Evolutionary conservation across 2,329 filamentous ascomycete species (phyloP), one percentile per base, ranked within the genome.

Genomic region (Calonectria naviculata): DNA sequence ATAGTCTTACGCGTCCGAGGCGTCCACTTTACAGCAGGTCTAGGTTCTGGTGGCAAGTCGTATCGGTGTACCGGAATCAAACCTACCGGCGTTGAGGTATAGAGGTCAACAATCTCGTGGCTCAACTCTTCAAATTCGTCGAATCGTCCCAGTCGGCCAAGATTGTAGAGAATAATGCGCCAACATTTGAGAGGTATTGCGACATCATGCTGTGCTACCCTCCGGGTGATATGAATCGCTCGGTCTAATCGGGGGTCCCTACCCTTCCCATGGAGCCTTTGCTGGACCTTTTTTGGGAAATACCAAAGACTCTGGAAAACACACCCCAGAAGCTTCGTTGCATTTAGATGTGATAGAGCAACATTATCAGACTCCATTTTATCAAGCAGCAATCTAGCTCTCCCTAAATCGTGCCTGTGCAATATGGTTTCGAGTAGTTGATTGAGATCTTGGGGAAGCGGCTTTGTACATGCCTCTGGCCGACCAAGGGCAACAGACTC

Each of bases 91-190:
- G 70, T 76, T 67, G 75, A 76, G 28, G 75, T 73, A 73, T 87
- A 85, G 46, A 85, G 71, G 21, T 84, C 77, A 12, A 86, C 80
- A 58, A 89, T 76, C 54, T 87, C 83, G 17, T 86, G 72, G 15
- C 83, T 83, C 3, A 89, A 70, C 42, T 81, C 81, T 62, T 87
- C 84, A 4, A 89, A 75, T n/a, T 87, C 85, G 3, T 83, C 78
- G 13, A 89, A 78, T 17, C 83, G 84, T 13, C 83, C 82, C n/a
- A 82, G 78, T 2, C 85, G 84, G 3, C 86, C 84, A 4, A 89
- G 82, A 46, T 81, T 82, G 46, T 83, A 83, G 13, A 90, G 72
- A 0, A 89, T 72, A 4, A 82, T 82, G 67, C 81, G 82, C 86
- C 88, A 89, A 41, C 80, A 82, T 13, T 72, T 72, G 5, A 80